Evolutionary conservation across 2,329 filamentous ascomycete species (phyloP).

Genomic region (Alternaria consortialis): DNA sequence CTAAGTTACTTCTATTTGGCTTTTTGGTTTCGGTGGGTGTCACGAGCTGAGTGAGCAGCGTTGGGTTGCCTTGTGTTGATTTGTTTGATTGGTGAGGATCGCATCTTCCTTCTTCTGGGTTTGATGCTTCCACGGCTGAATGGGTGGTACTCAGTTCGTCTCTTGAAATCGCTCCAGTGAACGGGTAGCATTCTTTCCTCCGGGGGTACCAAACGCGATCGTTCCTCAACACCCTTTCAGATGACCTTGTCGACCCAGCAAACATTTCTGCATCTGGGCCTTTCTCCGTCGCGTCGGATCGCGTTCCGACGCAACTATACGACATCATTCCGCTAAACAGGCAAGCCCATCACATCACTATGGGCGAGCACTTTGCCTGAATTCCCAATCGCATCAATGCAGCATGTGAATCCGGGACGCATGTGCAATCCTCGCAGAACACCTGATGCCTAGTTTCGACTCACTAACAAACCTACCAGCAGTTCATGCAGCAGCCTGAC

Average conservation of each 20-base stretch:
- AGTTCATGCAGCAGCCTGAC: slow-evolving; percentile 14
- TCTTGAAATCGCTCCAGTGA: slow-evolving; percentile 8
- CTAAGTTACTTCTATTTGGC: slow-evolving; percentile 13
- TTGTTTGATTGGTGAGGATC: not conserved
- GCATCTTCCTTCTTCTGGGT: not conserved
- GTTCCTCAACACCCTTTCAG: slow-evolving; percentile 3
- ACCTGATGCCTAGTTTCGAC: not conserved
- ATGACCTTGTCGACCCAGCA: slow-evolving; percentile 12
- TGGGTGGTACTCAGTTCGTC: slow-evolving; percentile 4
- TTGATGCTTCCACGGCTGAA: slow-evolving; percentile 11
- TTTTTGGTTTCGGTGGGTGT: slow-evolving; percentile 8
- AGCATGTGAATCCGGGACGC: not conserved
- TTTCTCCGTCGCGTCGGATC: slow-evolving; percentile 5
- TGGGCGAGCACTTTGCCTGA: slow-evolving; percentile 9
- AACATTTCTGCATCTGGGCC: slow-evolving; percentile 9
- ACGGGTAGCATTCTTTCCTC: not conserved
- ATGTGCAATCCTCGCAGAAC: not conserved
- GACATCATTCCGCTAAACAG: slow-evolving; percentile 3
- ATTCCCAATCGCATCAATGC: not conserved
- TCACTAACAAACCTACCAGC: slow-evolving; percentile 7
- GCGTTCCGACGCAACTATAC: not conserved
- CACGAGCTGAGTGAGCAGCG: slow-evolving; percentile 9
- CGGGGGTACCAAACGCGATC: not conserved
- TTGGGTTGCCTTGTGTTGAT: slow-evolving; percentile 1
- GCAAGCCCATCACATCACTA: not conserved